A percentile compares a stretch with the other conserved stretches of the same genome.
Evolutionary conservation across 306 rosid species (phyloP).

Genomic region (Crotalaria pallida): DNA sequence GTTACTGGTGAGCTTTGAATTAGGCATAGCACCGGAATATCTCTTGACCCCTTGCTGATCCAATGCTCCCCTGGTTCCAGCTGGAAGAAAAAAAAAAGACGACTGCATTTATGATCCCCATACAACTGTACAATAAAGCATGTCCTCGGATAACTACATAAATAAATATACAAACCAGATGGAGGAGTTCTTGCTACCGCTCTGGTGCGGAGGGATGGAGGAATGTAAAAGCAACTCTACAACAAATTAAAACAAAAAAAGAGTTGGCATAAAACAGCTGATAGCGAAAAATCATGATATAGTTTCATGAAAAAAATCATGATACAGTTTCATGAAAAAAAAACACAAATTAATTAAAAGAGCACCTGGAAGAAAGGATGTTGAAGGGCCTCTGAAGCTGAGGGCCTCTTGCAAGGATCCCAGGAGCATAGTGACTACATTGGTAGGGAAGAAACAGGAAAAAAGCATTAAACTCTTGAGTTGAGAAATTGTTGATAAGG

Average conservation of each 20-base stretch:
- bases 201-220: conserved; percentile 84
- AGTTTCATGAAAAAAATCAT: neutral
- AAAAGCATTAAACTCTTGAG: neutral
- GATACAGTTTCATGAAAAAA: neutral
- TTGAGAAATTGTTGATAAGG: neutral
- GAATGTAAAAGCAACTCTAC: conserved; percentile 86
- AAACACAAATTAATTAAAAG: neutral
- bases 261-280: neutral
- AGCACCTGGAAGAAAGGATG: conserved; percentile 94
- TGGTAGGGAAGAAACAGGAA: neutral
- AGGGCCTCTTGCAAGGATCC: conserved; percentile 95
- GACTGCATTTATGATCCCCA: conserved; percentile 1
- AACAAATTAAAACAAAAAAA: conserved; percentile 10
- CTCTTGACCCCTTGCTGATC: conserved; percentile 63
- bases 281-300: neutral
- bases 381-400: conserved; percentile 89
- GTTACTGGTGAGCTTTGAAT: conserved; percentile 46
- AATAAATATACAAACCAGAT: conserved; percentile 51
- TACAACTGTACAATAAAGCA: neutral
- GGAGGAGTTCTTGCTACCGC: conserved; percentile 73
- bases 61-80: conserved; percentile 42
- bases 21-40: conserved; percentile 47
- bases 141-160: neutral
- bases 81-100: conserved; percentile 27
- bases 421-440: conserved; percentile 88